Conservation (phyloP, 164 flowering plant genomes). For the Chloranthus sessilifolius region DNA sequence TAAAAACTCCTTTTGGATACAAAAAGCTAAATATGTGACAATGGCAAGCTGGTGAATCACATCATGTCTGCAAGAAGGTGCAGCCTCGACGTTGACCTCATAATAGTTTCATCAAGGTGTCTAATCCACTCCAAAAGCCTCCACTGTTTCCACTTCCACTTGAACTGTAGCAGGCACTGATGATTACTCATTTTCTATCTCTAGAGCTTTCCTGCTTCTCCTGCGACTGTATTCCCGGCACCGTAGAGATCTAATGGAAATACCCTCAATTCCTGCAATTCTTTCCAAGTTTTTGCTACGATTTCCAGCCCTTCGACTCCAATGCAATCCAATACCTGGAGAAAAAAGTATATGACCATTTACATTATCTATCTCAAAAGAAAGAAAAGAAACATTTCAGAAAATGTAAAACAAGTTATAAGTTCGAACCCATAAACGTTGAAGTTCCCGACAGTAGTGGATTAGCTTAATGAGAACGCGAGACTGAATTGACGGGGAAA, state of each 20-base stretch:
- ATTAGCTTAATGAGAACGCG: conserved; percentile 52
- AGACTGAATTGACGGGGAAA: conserved; percentile 56
- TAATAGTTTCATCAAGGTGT: no score
- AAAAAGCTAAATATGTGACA: no score
- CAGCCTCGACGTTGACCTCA: no score
- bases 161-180: no score
- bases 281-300: conserved; percentile 78
- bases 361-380: background rate
- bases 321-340: conserved; percentile 77
- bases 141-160: no score
- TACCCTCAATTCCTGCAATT: conserved; percentile 76
- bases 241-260: conserved; percentile 66
- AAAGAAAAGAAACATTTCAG: conserved; percentile 31
- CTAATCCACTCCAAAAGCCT: no score
- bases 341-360: background rate
- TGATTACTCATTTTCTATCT: no score
- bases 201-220: conserved; percentile 89
- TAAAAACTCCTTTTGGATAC: no score
- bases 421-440: conserved; percentile 68
- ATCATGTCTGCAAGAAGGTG: no score
- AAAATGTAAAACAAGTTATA: conserved; percentile 4
- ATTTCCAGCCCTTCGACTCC: conserved; percentile 73
- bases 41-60: no score
- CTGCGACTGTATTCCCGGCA: conserved; percentile 49
- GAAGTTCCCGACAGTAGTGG: conserved; percentile 56